phyloP scores from a whole-genome alignment of 257 asterid species.

The Fraxinus excelsior region DNA sequence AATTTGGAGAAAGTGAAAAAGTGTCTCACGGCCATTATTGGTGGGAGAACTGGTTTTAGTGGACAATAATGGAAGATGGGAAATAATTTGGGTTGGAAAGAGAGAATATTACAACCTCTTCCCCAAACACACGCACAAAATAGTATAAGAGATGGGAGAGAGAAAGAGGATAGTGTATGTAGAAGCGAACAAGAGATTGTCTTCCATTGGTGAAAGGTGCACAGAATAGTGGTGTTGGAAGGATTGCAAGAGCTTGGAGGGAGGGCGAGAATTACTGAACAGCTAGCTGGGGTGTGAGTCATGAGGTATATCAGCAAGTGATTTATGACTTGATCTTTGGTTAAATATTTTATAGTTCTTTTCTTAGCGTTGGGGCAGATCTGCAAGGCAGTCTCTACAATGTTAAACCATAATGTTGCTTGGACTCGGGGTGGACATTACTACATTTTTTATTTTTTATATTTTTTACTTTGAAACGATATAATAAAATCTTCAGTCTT shows the following conservation, averaged over 20 bases:
- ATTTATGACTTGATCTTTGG: not conserved
- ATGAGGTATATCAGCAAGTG: not conserved
- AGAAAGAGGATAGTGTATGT: too few relatives aligned
- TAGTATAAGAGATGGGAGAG: too few relatives aligned
- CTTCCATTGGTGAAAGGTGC: not conserved
- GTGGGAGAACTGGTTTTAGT: not conserved
- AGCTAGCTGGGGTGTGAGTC: not conserved
- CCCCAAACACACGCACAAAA: too few relatives aligned
- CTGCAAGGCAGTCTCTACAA: too few relatives aligned
- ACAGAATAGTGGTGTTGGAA: not conserved
- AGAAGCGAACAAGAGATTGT: too few relatives aligned
- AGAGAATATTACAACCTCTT: not conserved
- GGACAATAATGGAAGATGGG: not conserved
- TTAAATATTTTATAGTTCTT: not conserved
- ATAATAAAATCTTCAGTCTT: not conserved
- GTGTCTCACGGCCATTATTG: not conserved
- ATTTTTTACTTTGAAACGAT: too few relatives aligned
- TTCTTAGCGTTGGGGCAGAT: too few relatives aligned
- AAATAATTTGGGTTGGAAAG: too few relatives aligned
- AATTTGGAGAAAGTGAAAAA: not conserved
- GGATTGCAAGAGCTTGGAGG: not conserved
- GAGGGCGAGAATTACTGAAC: not conserved
- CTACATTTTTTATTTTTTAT: too few relatives aligned
- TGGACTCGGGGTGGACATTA: too few relatives aligned
- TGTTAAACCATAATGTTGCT: too few relatives aligned